Conservation (phyloP, 129 eudicot species). For the Chrysanthemum lavandulifolium region DNA sequence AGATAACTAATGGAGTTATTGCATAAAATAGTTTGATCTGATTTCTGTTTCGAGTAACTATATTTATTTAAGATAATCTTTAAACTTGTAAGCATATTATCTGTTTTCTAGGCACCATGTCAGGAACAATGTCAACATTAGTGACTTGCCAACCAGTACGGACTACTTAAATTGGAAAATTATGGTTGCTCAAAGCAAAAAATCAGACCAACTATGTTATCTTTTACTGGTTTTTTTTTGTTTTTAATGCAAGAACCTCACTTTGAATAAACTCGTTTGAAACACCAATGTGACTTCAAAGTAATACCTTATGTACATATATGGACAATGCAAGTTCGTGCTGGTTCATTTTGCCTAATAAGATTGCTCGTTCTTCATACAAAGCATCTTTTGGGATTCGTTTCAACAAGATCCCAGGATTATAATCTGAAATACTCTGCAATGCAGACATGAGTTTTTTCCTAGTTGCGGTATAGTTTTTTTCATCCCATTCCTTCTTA, state of each 20-base stretch:
- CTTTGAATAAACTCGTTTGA: neutral
- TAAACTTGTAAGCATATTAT: neutral
- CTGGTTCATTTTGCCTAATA: constrained; percentile 96
- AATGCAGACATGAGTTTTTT: constrained; percentile 84
- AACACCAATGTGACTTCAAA: neutral
- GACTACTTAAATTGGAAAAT: neutral
- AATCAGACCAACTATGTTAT: neutral
- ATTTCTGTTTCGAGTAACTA: neutral
- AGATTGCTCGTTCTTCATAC: constrained; percentile 84
- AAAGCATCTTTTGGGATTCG: constrained; percentile 85
- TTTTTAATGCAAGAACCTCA: neutral
- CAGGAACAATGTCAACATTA: neutral
- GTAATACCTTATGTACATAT: constrained; percentile 84
- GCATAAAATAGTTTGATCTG: neutral
- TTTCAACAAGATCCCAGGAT: constrained; percentile 69
- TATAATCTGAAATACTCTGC: constrained; percentile 83
- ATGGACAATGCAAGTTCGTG: constrained; percentile 96
- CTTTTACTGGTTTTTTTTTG: neutral
- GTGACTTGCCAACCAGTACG: neutral
- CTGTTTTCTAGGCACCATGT: too few species aligned
- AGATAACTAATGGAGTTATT: neutral
- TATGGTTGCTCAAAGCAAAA: neutral
- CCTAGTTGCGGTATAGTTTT: constrained; percentile 70
- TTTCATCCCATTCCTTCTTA: constrained; percentile 89
- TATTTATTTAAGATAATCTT: neutral